phyloP scores from a whole-genome alignment of 352 stramenopile species.

The Phytophthora melonis region DNA sequence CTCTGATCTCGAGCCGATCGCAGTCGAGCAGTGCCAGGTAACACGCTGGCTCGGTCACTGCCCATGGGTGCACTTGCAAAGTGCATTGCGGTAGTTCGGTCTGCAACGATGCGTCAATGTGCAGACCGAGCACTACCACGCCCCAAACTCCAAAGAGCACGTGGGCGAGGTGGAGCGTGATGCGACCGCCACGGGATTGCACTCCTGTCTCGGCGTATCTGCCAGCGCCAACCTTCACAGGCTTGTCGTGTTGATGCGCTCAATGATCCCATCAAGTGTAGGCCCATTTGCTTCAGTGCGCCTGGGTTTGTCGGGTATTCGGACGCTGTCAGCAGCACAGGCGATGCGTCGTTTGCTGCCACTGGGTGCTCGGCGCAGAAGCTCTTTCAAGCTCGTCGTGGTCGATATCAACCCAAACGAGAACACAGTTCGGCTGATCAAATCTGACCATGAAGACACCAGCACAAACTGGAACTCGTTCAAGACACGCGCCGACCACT shows the following conservation, averaged over 20 bases:
- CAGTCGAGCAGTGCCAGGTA: conserved; percentile 46
- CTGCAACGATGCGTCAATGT: conserved; percentile 21
- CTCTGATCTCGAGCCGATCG: conserved; percentile 9
- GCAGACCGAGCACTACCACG: conserved; percentile 14
- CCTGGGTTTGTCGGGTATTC: conserved; percentile 8
- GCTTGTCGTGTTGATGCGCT: neutral
- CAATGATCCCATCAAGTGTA: conserved; percentile 12
- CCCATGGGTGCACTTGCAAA: conserved; percentile 38
- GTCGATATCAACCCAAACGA: conserved; percentile 22
- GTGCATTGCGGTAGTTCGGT: conserved; percentile 16
- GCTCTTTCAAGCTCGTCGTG: conserved; percentile 18
- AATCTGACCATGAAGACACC: conserved; percentile 23
- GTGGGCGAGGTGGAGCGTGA: conserved; percentile 1
- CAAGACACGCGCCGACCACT: conserved; percentile 20
- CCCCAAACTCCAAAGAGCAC: conserved; percentile 19
- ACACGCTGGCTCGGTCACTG: conserved; percentile 30
- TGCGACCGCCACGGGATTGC: neutral
- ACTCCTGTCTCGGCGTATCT: conserved; percentile 6
- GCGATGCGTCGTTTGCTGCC: conserved; percentile 3
- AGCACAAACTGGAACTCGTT: conserved; percentile 33
- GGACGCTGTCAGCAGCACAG: conserved; percentile 8
- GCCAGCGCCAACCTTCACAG: conserved; percentile 5
- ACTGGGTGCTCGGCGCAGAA: conserved; percentile 6
- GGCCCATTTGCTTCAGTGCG: neutral
- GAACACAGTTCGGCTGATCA: conserved; percentile 22